Conservation (phyloP, 805 yeast species). For the Blastobotrys mokoenaii region DNA sequence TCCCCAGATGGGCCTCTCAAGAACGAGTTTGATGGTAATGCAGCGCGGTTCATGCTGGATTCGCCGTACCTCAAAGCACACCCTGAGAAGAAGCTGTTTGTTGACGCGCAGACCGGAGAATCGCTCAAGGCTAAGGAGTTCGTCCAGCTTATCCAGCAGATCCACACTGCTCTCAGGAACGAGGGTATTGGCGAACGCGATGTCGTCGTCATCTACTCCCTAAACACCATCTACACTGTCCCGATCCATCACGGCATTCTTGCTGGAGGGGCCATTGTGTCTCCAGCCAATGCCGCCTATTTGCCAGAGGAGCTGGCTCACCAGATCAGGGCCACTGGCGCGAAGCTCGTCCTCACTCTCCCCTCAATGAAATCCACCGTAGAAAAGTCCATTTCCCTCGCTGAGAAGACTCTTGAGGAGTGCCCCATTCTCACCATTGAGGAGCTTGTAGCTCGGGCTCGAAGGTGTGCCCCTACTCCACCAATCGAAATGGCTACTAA, state of each 20-base stretch:
- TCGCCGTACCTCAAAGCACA: constrained; percentile 9
- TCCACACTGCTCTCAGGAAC: constrained; percentile 14
- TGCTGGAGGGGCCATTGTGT: constrained; percentile 21
- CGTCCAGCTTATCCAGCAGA: constrained; percentile 11
- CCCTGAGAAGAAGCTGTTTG: constrained; percentile 10
- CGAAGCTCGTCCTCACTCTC: constrained; percentile 5
- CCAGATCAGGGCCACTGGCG: constrained; percentile 17
- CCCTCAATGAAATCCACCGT: constrained; percentile 1
- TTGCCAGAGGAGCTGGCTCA: constrained; percentile 23
- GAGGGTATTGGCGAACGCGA: constrained; percentile 16
- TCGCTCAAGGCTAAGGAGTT: constrained; percentile 9
- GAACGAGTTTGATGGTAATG: constrained; percentile 13
- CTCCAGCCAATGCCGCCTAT: constrained; percentile 27
- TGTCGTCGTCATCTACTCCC: constrained; percentile 22
- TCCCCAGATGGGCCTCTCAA: constrained; percentile 16
- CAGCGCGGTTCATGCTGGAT: constrained; percentile 11
- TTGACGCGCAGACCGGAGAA: constrained; percentile 21
- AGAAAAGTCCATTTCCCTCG: neutral
- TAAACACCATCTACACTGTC: constrained; percentile 21
- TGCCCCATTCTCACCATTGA: neutral
- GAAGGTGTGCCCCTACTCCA: neutral
- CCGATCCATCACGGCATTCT: constrained; percentile 22
- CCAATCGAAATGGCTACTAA: neutral
- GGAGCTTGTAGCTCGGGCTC: constrained; percentile 1
- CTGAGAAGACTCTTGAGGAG: neutral